Conservation (phyloP, 305 asterid species). For the Salvia sclarea region DNA sequence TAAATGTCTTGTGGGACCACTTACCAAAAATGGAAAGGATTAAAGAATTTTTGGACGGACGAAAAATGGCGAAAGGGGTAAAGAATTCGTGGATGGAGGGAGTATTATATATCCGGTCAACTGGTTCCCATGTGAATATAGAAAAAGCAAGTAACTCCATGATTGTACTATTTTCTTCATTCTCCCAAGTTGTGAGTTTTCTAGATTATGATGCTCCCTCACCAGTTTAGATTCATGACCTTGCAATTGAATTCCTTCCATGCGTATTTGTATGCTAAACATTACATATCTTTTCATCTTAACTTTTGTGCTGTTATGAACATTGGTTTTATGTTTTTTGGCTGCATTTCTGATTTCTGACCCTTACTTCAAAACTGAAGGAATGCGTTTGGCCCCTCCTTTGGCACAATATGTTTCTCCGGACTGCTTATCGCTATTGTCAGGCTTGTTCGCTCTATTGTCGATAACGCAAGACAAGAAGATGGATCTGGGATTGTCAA, state of each 20-base stretch:
- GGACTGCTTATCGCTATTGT: constrained; percentile 60
- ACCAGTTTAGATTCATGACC: neutral
- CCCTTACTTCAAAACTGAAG: constrained; percentile 44
- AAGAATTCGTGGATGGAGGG: too few relatives aligned
- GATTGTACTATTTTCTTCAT: neutral
- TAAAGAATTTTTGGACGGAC: too few relatives aligned
- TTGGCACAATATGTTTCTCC: constrained; percentile 89
- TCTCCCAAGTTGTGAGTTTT: neutral
- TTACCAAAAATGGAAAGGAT: too few relatives aligned
- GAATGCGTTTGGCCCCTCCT: constrained; percentile 89
- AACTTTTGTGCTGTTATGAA: neutral
- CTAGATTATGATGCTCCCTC: neutral
- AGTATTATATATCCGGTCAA: too few relatives aligned
- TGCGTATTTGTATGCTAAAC: neutral
- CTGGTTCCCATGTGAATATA: neutral
- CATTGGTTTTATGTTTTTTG: neutral
- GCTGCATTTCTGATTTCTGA: constrained; percentile 20
- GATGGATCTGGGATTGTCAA: constrained; percentile 71
- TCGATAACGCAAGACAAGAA: constrained; percentile 81
- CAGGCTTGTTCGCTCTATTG: constrained; percentile 72
- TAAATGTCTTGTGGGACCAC: too few relatives aligned
- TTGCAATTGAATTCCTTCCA: neutral
- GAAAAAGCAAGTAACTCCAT: neutral
- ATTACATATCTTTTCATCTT: neutral
- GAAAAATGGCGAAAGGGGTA: too few relatives aligned